Conservation (phyloP, 108 stramenopile species). For the Schizochytrium sp. region DNA sequence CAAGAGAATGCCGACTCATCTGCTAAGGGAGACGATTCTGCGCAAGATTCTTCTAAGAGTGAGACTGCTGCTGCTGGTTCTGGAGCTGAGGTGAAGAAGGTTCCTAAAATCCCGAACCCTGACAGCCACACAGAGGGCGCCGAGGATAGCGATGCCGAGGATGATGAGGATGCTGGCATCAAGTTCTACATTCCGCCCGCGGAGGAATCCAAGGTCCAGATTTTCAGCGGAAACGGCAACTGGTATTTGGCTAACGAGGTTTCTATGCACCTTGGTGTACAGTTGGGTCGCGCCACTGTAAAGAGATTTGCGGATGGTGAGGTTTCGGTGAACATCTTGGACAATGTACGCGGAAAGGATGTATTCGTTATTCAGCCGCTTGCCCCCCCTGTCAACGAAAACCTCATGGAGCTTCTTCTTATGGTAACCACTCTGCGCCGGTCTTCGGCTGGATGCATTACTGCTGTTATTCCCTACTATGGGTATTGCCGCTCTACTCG, state of each 20-base stretch:
- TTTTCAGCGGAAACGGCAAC: constrained; percentile 98
- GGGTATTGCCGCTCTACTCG: constrained; percentile 98
- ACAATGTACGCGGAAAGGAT: constrained; percentile 96
- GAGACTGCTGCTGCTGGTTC: too few relatives aligned
- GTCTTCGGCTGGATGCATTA: constrained; percentile 71
- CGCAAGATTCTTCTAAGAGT: too few relatives aligned
- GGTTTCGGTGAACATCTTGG: constrained; percentile 95
- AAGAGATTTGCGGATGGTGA: constrained; percentile 97
- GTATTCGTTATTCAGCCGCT: constrained; percentile 95
- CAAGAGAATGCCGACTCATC: too few relatives aligned
- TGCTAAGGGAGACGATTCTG: too few relatives aligned
- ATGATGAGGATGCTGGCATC: constrained; percentile 20
- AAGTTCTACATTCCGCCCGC: constrained; percentile 58
- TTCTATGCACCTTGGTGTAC: constrained; percentile 91
- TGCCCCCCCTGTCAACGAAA: constrained; percentile 95
- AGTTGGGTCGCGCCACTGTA: constrained; percentile 94
- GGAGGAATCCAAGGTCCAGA: constrained; percentile 55
- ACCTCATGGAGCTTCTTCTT: constrained; percentile 95
- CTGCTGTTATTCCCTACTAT: constrained; percentile 95
- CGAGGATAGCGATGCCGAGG: constrained; percentile 5
- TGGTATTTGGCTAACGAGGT: constrained; percentile 92
- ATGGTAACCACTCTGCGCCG: constrained; percentile 82
- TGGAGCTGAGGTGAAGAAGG: too few relatives aligned
- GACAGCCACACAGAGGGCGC: not conserved
- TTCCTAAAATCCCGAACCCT: too few relatives aligned